Evolutionary conservation across 768 basidiomycete genomes (phyloP), one percentile per base, ranked within the genome.

Genomic region (Tylopilus felleus): DNA sequence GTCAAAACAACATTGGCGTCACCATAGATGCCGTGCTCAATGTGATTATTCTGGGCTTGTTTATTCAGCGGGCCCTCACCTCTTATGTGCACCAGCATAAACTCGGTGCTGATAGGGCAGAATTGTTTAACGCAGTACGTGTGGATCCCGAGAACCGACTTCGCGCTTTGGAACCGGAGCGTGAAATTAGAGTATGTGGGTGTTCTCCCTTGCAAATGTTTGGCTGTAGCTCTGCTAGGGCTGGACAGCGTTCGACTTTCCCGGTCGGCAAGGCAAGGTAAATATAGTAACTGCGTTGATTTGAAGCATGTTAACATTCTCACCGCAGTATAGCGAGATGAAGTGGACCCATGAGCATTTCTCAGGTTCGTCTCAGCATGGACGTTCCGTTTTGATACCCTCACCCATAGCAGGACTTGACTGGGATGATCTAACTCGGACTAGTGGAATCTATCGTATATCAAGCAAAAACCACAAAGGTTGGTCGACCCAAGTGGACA

Each of bases 21-120:
- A 71, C 92, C 23, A 84, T 94, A 45, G 93, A 96, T 60, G 92
- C 92, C 1, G 90, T 98, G 4, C 76, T 98, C 55, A 95, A 95
- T 70, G 93, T 93, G 58, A 65, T 74, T 54, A 56, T 42, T 27
- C 31, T 25, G 14, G 25, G 22, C 19, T 47, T 42, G 51, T 53
- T 28, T 38, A 13, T 49, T 17, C 31, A 13, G 16, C 29, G 33
- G 31, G 61, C 19, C 27, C 56, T 59, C 40, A 64, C 36, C n/a
- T 54, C 25, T 22, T 46, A 12, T 35, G 22, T 23, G 19, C 16
- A 44, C 46, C 48, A 91, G 90, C 88, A 91, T 63, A 90, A 93
- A 74, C 73, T 92, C 36, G 94, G 94, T 33, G 94, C 83, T 13
- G 94, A 97, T 68, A 75, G 83, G 61, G 62, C 69, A 9, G 94